Conservation (phyloP, 1,284 basidiomycete genomes). For the Cutaneotrichosporon cyanovorans region DNA sequence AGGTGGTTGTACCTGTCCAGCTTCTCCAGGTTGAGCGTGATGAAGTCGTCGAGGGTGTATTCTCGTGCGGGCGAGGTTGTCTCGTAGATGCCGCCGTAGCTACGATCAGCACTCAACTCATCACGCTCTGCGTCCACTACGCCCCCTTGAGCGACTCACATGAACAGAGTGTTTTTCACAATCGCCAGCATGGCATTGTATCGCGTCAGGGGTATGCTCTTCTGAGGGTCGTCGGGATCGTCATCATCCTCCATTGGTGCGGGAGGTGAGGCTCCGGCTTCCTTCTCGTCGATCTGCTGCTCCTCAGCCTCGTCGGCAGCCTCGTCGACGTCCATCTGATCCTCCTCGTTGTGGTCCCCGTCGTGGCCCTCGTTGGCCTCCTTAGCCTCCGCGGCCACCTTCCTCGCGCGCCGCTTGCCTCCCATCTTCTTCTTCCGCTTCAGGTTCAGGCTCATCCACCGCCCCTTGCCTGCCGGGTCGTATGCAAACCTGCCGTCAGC, state of each 20-base stretch:
- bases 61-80: constrained; percentile 58
- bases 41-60: constrained; percentile 79
- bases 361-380: no score
- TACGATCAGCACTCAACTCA: constrained; percentile 33
- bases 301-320: constrained; percentile 5
- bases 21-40: constrained; percentile 69
- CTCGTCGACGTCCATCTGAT: constrained; percentile 17
- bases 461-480: constrained; percentile 65
- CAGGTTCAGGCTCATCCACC: constrained; percentile 71
- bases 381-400: constrained; percentile 14
- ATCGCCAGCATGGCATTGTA: constrained; percentile 91
- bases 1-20: constrained; percentile 67
- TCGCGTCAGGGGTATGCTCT: constrained; percentile 64
- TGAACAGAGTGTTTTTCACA: constrained; percentile 73
- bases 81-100: constrained; percentile 83
- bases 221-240: constrained; percentile 63
- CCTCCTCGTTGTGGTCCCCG: constrained; percentile 41
- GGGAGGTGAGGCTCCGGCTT: background rate
- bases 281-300: constrained; percentile 18
- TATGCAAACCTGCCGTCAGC: constrained; percentile 60
- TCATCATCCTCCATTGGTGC: constrained; percentile 36
- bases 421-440: constrained; percentile 52
- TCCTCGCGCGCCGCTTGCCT: constrained; percentile 32
- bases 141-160: constrained; percentile 48
- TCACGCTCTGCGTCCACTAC: background rate